Base-by-base conservation (phyloP, 257 asterid species). In the Euphrasia confusa region DNA sequence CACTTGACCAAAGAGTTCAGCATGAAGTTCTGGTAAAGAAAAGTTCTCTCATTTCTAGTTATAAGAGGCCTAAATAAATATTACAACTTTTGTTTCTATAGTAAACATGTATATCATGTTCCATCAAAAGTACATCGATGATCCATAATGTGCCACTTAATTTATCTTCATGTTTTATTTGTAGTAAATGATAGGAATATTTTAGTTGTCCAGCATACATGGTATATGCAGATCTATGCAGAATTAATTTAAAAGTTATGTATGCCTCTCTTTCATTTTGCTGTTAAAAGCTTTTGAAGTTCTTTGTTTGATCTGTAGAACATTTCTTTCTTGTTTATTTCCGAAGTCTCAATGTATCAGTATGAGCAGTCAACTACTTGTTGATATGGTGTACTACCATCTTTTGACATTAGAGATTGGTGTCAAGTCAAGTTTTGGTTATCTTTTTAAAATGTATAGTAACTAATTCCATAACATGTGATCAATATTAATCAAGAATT, bases 1-100 rank as follows among this genome's bases (percentile, higher is more conserved):
- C 90, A 72, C 95, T 92, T 70, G 99, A 92, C 80, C 85, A 83
- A 73, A 84, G 77, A 61, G 97, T 92, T 77, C 95, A 89, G 81
- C 93, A 92, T 78, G 97, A 92, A 79, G 88, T 92, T 70, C 85
- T 92, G 93, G 98, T 92, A 92, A 72, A 57, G 76, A 72, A 68
- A 66, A 60, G 33, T 12, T 24, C 8, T 53, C 21, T 18, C 30
- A 18, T 9, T 54, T 50, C 27, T 40, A 59, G 54, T 60, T 67
- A 37, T 56, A 7, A 56, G 15, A 32, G 21, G 45, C 45, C 63
- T 42, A 4, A 39, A 24, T 45, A 18, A 27, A 48, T 14, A 50
- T 58, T 56, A n/a, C 47, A 13, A 24, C 30, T 45, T 70, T 68
- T 66, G 66, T 35, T 54, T 58, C 56, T 21, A 33, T 40, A 15